Evolutionary conservation across 495 filamentous ascomycete species (phyloP).

Genomic region (Daldinia caldariorum): DNA sequence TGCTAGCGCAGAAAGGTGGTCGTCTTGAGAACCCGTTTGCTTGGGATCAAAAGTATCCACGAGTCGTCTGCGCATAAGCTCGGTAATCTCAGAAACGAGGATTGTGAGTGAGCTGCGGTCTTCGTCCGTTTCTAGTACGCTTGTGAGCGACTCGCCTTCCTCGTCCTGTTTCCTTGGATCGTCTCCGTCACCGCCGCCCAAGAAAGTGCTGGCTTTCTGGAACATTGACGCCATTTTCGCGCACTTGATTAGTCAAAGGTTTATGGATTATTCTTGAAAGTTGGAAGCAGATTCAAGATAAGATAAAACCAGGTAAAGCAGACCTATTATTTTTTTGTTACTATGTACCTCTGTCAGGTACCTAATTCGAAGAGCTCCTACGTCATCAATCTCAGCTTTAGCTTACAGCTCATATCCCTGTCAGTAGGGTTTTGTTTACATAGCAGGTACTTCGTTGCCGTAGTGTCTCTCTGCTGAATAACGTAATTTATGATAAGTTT

Average conservation of each 20-base stretch:
- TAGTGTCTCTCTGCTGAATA: background rate
- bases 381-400: conserved; percentile 28
- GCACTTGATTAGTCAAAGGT: background rate
- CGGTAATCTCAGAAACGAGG: conserved; percentile 53
- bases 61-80: conserved; percentile 53
- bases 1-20: conserved; percentile 23
- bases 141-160: conserved; percentile 44
- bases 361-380: conserved; percentile 15
- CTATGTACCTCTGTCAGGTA: conserved; percentile 5
- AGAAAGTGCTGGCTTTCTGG: conserved; percentile 36
- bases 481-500: background rate
- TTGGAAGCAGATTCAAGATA: background rate
- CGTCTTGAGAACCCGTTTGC: conserved; percentile 34
- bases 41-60: conserved; percentile 52
- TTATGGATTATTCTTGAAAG: background rate
- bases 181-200: conserved; percentile 26
- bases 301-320: background rate
- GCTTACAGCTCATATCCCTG: conserved; percentile 24
- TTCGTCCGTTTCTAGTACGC: conserved; percentile 48
- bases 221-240: conserved; percentile 39
- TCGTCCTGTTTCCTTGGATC: conserved; percentile 30
- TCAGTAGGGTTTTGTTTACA: background rate
- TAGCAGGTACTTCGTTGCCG: too few species aligned
- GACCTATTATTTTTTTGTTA: background rate
- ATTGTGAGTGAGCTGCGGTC: conserved; percentile 49